phyloP scores from a whole-genome alignment of 441 rosid species.

The Erodium chrysanthum region DNA sequence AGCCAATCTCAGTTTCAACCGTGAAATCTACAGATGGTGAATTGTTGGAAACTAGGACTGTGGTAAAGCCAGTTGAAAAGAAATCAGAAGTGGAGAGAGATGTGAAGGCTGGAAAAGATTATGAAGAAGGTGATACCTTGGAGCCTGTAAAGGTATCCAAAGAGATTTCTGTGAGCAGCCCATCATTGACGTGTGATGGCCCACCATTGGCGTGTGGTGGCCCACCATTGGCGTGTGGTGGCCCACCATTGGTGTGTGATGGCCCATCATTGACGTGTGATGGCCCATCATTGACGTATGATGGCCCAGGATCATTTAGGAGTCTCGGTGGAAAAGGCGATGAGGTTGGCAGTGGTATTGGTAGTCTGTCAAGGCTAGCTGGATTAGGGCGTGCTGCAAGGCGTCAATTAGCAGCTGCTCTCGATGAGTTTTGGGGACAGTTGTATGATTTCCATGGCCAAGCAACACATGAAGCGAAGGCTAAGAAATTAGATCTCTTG shows the following conservation, averaged over 20 bases:
- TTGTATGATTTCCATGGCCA: conserved; percentile 74
- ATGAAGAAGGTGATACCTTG: conserved; percentile 50
- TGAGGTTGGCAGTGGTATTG: conserved; percentile 29
- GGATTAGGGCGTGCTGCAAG: conserved; percentile 98
- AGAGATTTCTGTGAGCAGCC: conserved; percentile 22
- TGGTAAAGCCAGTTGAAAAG: conserved; percentile 40
- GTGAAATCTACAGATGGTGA: conserved; percentile 28
- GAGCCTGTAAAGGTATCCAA: conserved; percentile 54
- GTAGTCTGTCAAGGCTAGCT: conserved; percentile 85
- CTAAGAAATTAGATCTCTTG: conserved; percentile 49
- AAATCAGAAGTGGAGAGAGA: conserved; percentile 36
- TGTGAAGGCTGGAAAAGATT: conserved; percentile 35
- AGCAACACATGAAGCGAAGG: conserved; percentile 53
- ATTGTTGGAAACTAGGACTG: conserved; percentile 26
- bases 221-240: too few species aligned
- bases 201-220: too few species aligned
- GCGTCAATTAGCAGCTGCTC: conserved; percentile 60
- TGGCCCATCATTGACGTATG: conserved; percentile 14
- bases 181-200: too few species aligned
- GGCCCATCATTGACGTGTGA: too few species aligned
- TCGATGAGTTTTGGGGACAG: conserved; percentile 95
- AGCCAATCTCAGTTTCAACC: conserved; percentile 17
- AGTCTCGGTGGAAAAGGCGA: conserved; percentile 58
- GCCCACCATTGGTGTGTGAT: conserved; percentile 19
- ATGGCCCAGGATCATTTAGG: conserved; percentile 77